phyloP scores from a whole-genome alignment of 2,329 filamentous ascomycete species.

The Byssoonygena ceratinophila region DNA sequence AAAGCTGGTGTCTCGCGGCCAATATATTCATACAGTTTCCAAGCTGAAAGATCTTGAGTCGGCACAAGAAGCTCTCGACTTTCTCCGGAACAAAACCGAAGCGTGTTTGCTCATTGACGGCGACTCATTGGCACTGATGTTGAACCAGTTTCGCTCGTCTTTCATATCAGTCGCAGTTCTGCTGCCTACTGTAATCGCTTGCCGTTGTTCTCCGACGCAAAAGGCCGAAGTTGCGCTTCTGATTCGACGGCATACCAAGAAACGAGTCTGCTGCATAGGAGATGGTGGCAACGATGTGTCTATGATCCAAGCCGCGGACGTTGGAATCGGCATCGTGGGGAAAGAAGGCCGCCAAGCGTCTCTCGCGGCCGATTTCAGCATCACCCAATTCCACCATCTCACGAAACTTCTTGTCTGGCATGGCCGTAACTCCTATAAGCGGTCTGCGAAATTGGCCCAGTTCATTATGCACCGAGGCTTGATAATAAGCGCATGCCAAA shows the following conservation, averaged over 20 bases:
- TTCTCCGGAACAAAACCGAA: slow-evolving; percentile 70
- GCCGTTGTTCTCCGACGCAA: slow-evolving; percentile 90
- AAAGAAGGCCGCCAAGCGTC: slow-evolving; percentile 95
- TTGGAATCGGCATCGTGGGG: slow-evolving; percentile 93
- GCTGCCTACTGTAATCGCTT: slow-evolving; percentile 86
- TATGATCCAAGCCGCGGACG: slow-evolving; percentile 98
- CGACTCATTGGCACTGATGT: slow-evolving; percentile 73
- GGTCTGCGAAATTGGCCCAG: slow-evolving; percentile 86
- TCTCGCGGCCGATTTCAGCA: slow-evolving; percentile 90
- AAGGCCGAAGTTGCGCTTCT: slow-evolving; percentile 88
- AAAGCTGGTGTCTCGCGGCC: slow-evolving; percentile 83
- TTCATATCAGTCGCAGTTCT: slow-evolving; percentile 84
- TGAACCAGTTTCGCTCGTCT: slow-evolving; percentile 68
- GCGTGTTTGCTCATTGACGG: slow-evolving; percentile 92
- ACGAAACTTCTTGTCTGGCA: slow-evolving; percentile 99
- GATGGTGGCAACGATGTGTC: slow-evolving; percentile 97
- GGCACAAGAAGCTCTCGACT: slow-evolving; percentile 79
- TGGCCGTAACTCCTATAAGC: slow-evolving; percentile 92
- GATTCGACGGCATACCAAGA: slow-evolving; percentile 84
- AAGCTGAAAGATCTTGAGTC: slow-evolving; percentile 73
- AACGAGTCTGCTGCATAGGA: slow-evolving; percentile 93
- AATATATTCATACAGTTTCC: slow-evolving; percentile 89
- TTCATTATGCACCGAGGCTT: slow-evolving; percentile 97
- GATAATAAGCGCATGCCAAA: slow-evolving; percentile 92
- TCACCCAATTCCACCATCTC: slow-evolving; percentile 87